A percentile compares a stretch with the other conserved stretches of the same genome.
These are phyloP conservation scores for Pseudonitzschia multistriata DNA, from an alignment of 108 stramenopile species.

Conservation along the genomic window DNA sequence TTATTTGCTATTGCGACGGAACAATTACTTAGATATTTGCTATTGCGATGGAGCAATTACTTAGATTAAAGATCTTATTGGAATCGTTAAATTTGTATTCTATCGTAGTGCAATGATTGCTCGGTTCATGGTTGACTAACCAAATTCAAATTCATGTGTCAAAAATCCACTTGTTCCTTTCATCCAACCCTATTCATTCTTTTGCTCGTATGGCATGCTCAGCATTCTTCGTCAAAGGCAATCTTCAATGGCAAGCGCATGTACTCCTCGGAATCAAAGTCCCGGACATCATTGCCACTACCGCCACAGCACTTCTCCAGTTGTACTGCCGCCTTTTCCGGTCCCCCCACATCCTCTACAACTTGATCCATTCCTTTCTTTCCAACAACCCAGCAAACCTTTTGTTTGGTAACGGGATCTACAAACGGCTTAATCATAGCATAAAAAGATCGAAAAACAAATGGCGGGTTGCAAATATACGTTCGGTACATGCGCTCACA, in stretches of 20 bases:
- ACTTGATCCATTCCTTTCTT: slow-evolving; percentile 43
- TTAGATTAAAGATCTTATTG: too few relatives aligned
- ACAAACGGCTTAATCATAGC: slow-evolving; percentile 77
- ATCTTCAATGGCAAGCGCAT: slow-evolving; percentile 57
- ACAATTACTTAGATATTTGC: too few relatives aligned
- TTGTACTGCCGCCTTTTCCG: neutral
- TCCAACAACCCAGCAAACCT: slow-evolving; percentile 76
- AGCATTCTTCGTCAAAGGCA: slow-evolving; percentile 53
- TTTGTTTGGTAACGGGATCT: slow-evolving; percentile 81
- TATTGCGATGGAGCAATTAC: too few relatives aligned
- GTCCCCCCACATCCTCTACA: slow-evolving; percentile 38
- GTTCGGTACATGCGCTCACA: slow-evolving; percentile 82
- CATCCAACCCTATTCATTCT: too few relatives aligned
- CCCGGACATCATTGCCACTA: slow-evolving; percentile 17
- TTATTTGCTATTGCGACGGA: too few relatives aligned
- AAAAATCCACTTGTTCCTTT: too few relatives aligned
- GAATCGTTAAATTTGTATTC: too few relatives aligned
- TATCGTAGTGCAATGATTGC: too few relatives aligned
- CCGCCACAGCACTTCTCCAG: slow-evolving; percentile 71
- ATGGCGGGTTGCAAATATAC: slow-evolving; percentile 83
- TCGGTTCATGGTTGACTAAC: too few relatives aligned
- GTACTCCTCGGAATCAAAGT: slow-evolving; percentile 68
- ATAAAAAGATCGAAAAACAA: slow-evolving; percentile 87
- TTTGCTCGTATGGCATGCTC: too few relatives aligned
- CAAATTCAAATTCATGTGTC: too few relatives aligned